phyloP scores from a whole-genome alignment of 768 basidiomycete species.

The Leccinum uliginosum region DNA sequence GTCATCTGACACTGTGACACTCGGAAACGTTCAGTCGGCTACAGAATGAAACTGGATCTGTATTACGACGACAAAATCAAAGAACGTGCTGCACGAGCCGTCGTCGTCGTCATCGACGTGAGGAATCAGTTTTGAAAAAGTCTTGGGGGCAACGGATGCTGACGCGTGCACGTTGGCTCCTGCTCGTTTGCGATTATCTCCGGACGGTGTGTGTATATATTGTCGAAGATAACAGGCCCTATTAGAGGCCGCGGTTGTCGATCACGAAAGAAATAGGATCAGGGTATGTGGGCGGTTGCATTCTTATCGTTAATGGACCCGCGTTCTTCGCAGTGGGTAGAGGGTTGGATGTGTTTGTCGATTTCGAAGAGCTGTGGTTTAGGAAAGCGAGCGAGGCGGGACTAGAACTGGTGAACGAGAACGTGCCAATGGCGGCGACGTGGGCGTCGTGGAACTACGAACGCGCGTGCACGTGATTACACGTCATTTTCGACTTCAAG shows the following conservation, averaged over 20 bases:
- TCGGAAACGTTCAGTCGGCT: slow-evolving; percentile 65
- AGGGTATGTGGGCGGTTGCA: slow-evolving; percentile 51
- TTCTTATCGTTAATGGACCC: slow-evolving; percentile 1
- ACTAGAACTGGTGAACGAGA: too few relatives aligned
- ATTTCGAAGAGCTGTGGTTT: slow-evolving; percentile 89
- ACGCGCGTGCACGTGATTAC: too few relatives aligned
- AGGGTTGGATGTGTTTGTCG: slow-evolving; percentile 77
- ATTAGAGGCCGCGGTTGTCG: slow-evolving; percentile 61
- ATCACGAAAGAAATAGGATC: slow-evolving; percentile 90
- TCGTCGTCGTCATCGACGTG: slow-evolving; percentile 54
- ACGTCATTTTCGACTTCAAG: too few relatives aligned
- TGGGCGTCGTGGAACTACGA: too few relatives aligned
- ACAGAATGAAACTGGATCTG: slow-evolving; percentile 66
- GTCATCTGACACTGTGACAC: slow-evolving; percentile 73
- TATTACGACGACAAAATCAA: slow-evolving; percentile 98
- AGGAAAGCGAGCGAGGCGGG: slow-evolving; percentile 50
- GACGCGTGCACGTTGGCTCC: not conserved
- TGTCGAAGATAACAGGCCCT: slow-evolving; percentile 69
- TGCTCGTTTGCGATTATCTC: slow-evolving; percentile 37
- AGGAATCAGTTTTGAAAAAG: slow-evolving; percentile 20
- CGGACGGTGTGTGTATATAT: slow-evolving; percentile 69
- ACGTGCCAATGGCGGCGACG: too few relatives aligned
- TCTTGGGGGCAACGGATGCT: not conserved
- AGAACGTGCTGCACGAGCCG: slow-evolving; percentile 59
- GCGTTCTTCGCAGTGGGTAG: slow-evolving; percentile 64